Base-by-base conservation (phyloP, 2,329 filamentous ascomycete species). In the Colletotrichum caudatum region DNA sequence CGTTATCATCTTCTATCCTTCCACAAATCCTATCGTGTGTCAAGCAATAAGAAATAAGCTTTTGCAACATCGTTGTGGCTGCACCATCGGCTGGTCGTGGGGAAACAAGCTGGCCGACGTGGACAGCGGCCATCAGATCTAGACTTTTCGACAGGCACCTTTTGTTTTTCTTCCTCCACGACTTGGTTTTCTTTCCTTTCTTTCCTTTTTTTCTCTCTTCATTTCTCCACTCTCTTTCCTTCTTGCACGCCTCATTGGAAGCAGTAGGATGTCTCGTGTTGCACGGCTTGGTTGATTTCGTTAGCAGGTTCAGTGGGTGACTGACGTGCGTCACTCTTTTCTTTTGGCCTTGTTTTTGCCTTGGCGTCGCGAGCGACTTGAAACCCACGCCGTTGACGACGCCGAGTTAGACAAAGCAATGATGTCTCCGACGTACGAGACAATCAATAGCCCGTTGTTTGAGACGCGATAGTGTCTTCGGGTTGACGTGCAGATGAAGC, bases 31-130 rank as follows among this genome's bases (percentile, higher is more conserved):
- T n/a, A 16, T 1, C 16, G 1, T 16, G 35, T 23, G 33, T 39
- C 57, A 20, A 18, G 16, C 26, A 59, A 41, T 18, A 44, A 26
- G 23, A 7, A 29, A 59, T 39, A 59, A 59, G 57, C 57, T 59
- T 59, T 46, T 29, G 23, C 26, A 7, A 33, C 57, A 46, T 46
- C 14, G 37, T 14, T 23, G 14, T 59, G 37, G 37, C 29, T 44
- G 57, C 26, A 41, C 44, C n/a, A 16, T 14, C 57, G 16, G 7
- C 23, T 37, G 5, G 3, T 44, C 23, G 7, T 46, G 7, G 33
- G 20, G 33, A 59, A 23, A 44, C 56, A 20, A 20, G 39, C 12
- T 9, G 37, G 37, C 11, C 33, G 20, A 56, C 9, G 18, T 14
- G 7, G 29, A 6, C 9, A n/a, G 54, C 54, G 26, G 7, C 33